Evolutionary conservation across 257 asterid species (phyloP).

Genomic region (Penstemon davidsonii): DNA sequence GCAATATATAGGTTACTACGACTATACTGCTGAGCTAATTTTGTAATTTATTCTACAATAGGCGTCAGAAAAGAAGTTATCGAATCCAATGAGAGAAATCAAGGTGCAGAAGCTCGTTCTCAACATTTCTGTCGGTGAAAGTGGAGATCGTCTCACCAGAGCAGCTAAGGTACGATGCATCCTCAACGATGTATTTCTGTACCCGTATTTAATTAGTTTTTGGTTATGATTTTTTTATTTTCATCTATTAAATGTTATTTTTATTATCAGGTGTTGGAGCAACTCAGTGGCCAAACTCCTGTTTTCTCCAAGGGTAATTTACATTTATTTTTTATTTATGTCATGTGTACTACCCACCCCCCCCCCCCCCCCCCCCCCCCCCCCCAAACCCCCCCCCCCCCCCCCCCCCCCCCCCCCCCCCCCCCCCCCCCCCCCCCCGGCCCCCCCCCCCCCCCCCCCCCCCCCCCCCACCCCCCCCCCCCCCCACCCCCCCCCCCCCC

Average conservation of each 20-base stretch:
- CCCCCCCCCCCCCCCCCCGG: too few species aligned
- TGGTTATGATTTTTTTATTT: neutral
- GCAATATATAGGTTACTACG: neutral
- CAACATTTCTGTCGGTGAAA: slow-evolving; percentile 26
- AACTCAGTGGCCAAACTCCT: slow-evolving; percentile 22
- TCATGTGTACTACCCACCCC: too few species aligned
- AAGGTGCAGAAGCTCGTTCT: slow-evolving; percentile 29
- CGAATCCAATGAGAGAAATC: slow-evolving; percentile 25
- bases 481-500: too few species aligned
- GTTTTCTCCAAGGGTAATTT: slow-evolving; percentile 20
- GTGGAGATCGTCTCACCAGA: slow-evolving; percentile 28
- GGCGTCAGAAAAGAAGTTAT: slow-evolving; percentile 27
- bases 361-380: too few species aligned
- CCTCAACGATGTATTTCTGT: neutral
- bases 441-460: too few species aligned
- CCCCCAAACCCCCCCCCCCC: too few species aligned
- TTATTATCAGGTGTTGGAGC: slow-evolving; percentile 17
- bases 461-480: too few species aligned
- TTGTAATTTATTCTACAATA: neutral
- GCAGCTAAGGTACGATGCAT: slow-evolving; percentile 15
- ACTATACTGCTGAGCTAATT: neutral
- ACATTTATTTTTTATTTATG: neutral
- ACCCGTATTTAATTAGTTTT: neutral
- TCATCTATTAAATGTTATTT: neutral
- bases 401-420: too few species aligned